Conservation (phyloP, 306 rosid genomes). For the Cajanus cajan region DNA sequence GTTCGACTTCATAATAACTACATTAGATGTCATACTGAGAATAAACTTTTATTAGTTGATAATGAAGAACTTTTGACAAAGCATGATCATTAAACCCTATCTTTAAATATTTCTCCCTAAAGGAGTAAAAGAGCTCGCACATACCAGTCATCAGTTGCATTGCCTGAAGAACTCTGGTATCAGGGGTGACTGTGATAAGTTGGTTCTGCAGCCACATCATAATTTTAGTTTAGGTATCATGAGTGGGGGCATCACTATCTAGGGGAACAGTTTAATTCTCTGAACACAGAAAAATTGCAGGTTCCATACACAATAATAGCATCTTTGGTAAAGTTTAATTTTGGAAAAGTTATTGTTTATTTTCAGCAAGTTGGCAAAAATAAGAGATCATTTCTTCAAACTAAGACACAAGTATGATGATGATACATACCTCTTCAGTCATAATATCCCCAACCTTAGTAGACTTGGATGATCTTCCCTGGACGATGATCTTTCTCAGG, state of each 20-base stretch:
- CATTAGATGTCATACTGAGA: neutral
- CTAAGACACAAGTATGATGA: neutral
- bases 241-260: neutral
- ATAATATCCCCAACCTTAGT: slow-evolving; percentile 99
- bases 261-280: neutral
- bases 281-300: neutral
- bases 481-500: slow-evolving; percentile 96
- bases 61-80: neutral
- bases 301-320: neutral
- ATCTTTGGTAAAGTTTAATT: neutral
- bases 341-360: neutral
- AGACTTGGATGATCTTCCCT: slow-evolving; percentile 97
- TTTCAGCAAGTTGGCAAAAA: neutral
- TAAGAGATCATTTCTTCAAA: neutral
- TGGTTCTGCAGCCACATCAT: slow-evolving; percentile 61
- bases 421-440: slow-evolving; percentile 88
- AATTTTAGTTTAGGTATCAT: slow-evolving; percentile 34
- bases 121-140: neutral
- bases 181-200: slow-evolving; percentile 89
- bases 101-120: neutral
- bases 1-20: neutral
- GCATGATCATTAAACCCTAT: neutral
- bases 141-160: slow-evolving; percentile 99
- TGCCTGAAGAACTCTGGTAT: slow-evolving; percentile 82
- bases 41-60: neutral